These are phyloP conservation scores for Akebia trifoliata DNA, from an alignment of 164 flowering plant genomes.

Conservation along the genomic window DNA sequence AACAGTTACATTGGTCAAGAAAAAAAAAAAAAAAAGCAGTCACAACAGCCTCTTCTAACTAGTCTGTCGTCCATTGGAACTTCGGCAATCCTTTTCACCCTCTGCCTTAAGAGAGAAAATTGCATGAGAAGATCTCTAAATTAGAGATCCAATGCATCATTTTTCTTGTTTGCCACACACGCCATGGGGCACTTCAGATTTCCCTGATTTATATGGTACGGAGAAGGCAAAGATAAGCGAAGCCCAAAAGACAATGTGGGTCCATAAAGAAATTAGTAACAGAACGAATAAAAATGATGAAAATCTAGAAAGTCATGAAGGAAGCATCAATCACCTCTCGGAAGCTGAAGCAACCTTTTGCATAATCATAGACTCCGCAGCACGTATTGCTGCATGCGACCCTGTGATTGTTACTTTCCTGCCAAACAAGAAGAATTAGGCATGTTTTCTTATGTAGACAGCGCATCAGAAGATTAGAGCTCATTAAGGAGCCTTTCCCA, in stretches of 20 bases:
- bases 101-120: background rate
- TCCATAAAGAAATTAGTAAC: conserved; percentile 7
- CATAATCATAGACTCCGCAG: conserved; percentile 80
- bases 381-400: conserved; percentile 70
- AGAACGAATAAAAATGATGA: background rate
- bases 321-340: conserved; percentile 43
- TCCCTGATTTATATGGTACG: conserved; percentile 1
- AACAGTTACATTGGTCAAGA: conserved; percentile 11
- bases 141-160: background rate
- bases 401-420: conserved; percentile 98
- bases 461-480: background rate
- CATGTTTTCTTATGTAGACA: background rate
- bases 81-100: conserved; percentile 1
- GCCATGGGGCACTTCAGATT: conserved; percentile 1
- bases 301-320: background rate
- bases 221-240: background rate
- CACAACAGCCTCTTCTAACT: conserved; percentile 15
- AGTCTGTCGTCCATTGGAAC: conserved; percentile 8
- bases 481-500: background rate
- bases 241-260: background rate
- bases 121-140: conserved; percentile 4
- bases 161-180: background rate
- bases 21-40: too few species aligned
- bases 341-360: conserved; percentile 70
- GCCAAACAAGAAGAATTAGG: conserved; percentile 19